Percentiles rank a stretch among this genome's conserved stretches.
Conservation (phyloP, 2,329 filamentous ascomycete species). For the Trichoderma simmonsii region DNA sequence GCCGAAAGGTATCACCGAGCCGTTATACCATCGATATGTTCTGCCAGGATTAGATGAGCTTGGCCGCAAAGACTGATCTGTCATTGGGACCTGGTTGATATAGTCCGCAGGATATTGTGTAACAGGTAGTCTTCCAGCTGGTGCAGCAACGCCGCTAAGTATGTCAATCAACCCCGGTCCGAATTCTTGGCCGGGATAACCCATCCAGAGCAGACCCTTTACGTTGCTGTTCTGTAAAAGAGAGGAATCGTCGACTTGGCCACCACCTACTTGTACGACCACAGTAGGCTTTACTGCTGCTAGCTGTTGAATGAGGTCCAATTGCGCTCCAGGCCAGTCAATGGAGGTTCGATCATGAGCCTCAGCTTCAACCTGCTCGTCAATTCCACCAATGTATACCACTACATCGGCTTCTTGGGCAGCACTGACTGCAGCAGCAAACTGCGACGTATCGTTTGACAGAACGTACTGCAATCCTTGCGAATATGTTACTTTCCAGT, state of each 20-base stretch:
- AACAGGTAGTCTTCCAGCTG: background rate
- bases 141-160: background rate
- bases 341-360: background rate
- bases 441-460: background rate
- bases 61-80: background rate
- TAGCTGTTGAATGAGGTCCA: background rate
- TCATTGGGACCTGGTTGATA: background rate
- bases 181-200: background rate
- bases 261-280: background rate
- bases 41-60: background rate
- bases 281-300: background rate
- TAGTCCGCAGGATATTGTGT: background rate
- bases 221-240: background rate
- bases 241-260: background rate
- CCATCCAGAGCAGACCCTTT: background rate
- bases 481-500: background rate
- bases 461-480: background rate
- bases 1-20: background rate
- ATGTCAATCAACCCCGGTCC: background rate
- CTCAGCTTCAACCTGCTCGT: background rate
- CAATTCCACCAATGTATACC: background rate
- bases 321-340: background rate
- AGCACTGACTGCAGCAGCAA: background rate
- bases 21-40: background rate
- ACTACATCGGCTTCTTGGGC: background rate